Evolutionary conservation across 495 filamentous ascomycete genomes (phyloP), one percentile per base, ranked within the genome.

Genomic region (Stereocaulon alpinum): DNA sequence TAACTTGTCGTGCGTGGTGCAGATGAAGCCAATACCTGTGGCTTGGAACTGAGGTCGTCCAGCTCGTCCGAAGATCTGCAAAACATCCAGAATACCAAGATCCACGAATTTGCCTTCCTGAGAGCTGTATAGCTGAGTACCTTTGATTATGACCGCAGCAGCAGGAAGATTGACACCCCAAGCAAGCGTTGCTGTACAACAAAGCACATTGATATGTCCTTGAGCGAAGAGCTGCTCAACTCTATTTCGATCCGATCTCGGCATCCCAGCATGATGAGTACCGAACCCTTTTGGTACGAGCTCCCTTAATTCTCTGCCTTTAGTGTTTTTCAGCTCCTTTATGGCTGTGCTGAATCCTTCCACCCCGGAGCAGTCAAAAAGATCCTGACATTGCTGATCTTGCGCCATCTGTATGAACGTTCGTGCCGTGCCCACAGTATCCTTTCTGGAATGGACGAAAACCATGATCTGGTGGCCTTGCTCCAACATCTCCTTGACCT

Each of bases 101-200:
- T 97, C 94, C 27, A 96, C 86, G 67, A 96, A 97, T 74, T 92
- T 94, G 71, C 93, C 93, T 60, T 93, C 91, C 71, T 93, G 86
- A 0, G 93, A 84, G 69, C 91, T 96, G 73, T 99, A 99, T 3
- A 99, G 75, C 69, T 96, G 91, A 6, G 93, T 97, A 18, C 93
- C 93, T 71, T 97, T 97, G 76, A 99, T 99, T 55, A 99, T 80
- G 27, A 99, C 93, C 3, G 93, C 95, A 14, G 94, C 92, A 10
- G 93, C 93, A 1, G 93, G 93, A 70, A 99, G 82, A 74, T 99
- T 99, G 64, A 99, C 92, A 82, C 93, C 93, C 93, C 93, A 99
- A 11, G 93, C 93, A 45, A 99, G 77, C 0, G 93, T 99, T 12
- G 93, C 93, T 15, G 93, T 99, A 83, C 94, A 97, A 76, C 93